A percentile compares a stretch with the other conserved stretches of the same genome.
These are phyloP conservation scores for Cladophialophora bantiana DNA, from an alignment of 2,329 filamentous ascomycete genomes.

Conservation along the genomic window DNA sequence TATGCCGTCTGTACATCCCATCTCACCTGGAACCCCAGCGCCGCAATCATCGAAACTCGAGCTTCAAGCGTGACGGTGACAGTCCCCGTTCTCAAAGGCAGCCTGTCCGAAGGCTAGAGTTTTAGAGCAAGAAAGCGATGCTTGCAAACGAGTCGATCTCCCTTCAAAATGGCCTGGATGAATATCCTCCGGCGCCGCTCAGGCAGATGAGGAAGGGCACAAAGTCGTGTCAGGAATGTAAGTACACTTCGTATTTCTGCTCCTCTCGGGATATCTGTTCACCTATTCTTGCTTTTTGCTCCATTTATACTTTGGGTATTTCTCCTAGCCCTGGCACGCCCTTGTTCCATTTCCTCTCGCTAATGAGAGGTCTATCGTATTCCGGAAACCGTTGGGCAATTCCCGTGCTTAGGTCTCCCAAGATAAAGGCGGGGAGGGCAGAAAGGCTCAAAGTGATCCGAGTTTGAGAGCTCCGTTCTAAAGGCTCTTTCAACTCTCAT, in stretches of 20 bases:
- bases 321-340: neutral
- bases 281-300: neutral
- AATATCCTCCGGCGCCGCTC: neutral
- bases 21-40: neutral
- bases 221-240: slow-evolving; percentile 39
- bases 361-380: neutral
- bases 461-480: neutral
- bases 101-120: neutral
- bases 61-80: neutral
- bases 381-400: neutral
- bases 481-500: neutral
- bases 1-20: neutral
- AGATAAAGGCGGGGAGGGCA: neutral
- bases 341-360: neutral
- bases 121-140: neutral
- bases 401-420: too few species aligned
- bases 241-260: slow-evolving; percentile 9
- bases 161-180: neutral
- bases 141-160: neutral
- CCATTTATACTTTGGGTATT: neutral
- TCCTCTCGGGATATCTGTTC: neutral
- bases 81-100: neutral
- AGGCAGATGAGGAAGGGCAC: slow-evolving; percentile 40
- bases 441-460: neutral
- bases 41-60: neutral